Base-by-base conservation (phyloP, 192 early-diverging fungal species). In the Spinellus fusiger region DNA sequence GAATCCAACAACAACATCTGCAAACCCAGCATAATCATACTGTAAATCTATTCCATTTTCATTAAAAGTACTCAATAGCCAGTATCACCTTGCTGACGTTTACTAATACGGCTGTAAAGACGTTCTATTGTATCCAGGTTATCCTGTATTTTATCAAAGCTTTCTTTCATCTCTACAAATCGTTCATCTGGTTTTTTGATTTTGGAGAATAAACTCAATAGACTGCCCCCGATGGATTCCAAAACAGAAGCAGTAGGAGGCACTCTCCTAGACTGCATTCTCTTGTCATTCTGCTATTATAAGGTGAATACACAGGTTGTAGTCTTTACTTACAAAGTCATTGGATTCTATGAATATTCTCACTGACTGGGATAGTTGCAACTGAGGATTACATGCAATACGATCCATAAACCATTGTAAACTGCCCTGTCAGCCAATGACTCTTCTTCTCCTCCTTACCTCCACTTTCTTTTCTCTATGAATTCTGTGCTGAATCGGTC, bases 401-500 rank as follows among this genome's bases (percentile, higher is more conserved):
- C 95, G 84, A 55, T 88, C 69, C 50, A 98, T 68, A 66, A 94
- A 95, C 66, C 89, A 81, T 69, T 96, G 90, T 49, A 98, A 76
- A 56, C 86, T 85, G 25, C 72, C 51, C 22, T 18, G 7, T 13
- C 16, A 28, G 12, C 13, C 3, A 54, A 20, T 0, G 31, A 33
- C 12, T 18, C 22, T 15, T 15, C 15, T 20, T 35, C 18, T 20
- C 3, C 0, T 40, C 18, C 54, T 46, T 67, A 76, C 75, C 79
- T 80, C 50, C 76, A 58, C 40, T 84, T 74, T 28, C 95, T 77
- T 74, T 86, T 87, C 58, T 88, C 85, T 16, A 96, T 84, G 84
- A 98, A 98, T 34, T 98, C 94, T 6, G 81, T 70, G 64, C 86
- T 86, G 73, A 98, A 98, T 32, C 96, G 79, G 72, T 97, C 93